Evolutionary conservation across 2,329 filamentous ascomycete species (phyloP).

Genomic region (Hypoxylon sp.): DNA sequence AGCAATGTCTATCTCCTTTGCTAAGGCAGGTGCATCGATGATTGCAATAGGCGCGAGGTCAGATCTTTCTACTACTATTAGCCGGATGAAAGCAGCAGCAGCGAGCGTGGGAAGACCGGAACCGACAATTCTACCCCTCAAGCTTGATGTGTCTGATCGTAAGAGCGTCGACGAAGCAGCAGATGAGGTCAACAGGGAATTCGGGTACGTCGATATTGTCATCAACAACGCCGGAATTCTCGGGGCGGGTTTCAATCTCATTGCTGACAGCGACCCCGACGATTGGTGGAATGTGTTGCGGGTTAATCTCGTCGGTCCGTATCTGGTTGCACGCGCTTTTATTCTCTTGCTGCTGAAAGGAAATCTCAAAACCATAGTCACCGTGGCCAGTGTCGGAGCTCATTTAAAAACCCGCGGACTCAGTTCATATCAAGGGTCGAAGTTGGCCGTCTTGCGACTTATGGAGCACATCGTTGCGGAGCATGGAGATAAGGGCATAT

Average conservation of each 20-base stretch:
- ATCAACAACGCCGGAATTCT: slow-evolving; percentile 56
- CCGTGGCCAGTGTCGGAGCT: slow-evolving; percentile 60
- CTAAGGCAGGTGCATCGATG: slow-evolving; percentile 56
- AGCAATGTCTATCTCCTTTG: slow-evolving; percentile 54
- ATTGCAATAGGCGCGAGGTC: slow-evolving; percentile 56
- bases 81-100: slow-evolving; percentile 50
- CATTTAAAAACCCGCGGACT: slow-evolving; percentile 50
- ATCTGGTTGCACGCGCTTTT: slow-evolving; percentile 62
- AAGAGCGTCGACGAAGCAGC: slow-evolving; percentile 54
- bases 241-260: neutral
- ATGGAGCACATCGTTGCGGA: slow-evolving; percentile 62
- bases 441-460: slow-evolving; percentile 63
- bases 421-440: slow-evolving; percentile 61
- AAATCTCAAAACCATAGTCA: slow-evolving; percentile 59
- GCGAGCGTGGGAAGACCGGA: slow-evolving; percentile 46
- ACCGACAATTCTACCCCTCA: slow-evolving; percentile 53
- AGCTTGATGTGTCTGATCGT: slow-evolving; percentile 55
- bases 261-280: slow-evolving; percentile 53
- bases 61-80: slow-evolving; percentile 45
- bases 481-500: slow-evolving; percentile 58
- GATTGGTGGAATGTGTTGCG: slow-evolving; percentile 60
- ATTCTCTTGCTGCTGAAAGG: slow-evolving; percentile 58
- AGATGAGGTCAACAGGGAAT: slow-evolving; percentile 51
- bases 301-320: slow-evolving; percentile 65
- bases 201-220: slow-evolving; percentile 55